A percentile compares a stretch with the other conserved stretches of the same genome.
Evolutionary conservation across 225 moss, liverwort and hornwort genomes (phyloP).

Genomic region (Takakia lepidozioides): DNA sequence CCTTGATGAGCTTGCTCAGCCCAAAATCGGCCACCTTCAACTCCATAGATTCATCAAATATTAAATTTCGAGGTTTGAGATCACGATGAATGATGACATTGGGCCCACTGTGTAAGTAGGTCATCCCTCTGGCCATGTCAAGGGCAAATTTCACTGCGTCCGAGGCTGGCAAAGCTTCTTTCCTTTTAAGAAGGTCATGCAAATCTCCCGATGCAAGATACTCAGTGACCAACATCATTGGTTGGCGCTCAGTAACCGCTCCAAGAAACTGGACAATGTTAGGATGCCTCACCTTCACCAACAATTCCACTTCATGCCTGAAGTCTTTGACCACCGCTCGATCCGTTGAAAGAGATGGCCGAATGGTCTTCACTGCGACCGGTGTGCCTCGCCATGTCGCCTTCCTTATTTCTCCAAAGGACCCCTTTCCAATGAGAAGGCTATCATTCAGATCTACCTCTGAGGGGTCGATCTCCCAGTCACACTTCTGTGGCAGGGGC

Average conservation of each 20-base stretch:
- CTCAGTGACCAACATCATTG: slow-evolving; percentile 75
- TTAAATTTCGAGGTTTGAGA: slow-evolving; percentile 77
- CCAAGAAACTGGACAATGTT: too few relatives aligned
- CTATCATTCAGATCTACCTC: slow-evolving; percentile 50
- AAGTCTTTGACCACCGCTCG: slow-evolving; percentile 68
- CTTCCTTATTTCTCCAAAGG: slow-evolving; percentile 76
- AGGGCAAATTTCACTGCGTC: slow-evolving; percentile 57
- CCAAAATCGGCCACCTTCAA: slow-evolving; percentile 86
- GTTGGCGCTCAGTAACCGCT: slow-evolving; percentile 44
- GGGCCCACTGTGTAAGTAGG: slow-evolving; percentile 71
- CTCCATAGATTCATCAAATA: slow-evolving; percentile 54
- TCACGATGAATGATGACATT: slow-evolving; percentile 80
- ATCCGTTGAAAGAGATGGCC: slow-evolving; percentile 50
- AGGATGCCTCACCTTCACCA: slow-evolving; percentile 80
- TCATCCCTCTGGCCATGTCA: slow-evolving; percentile 77
- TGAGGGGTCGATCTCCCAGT: slow-evolving; percentile 62
- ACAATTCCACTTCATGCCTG: slow-evolving; percentile 66
- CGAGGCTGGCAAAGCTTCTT: slow-evolving; percentile 30
- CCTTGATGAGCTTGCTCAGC: slow-evolving; percentile 73
- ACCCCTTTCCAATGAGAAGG: slow-evolving; percentile 65
- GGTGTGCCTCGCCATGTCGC: slow-evolving; percentile 74
- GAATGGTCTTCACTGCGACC: slow-evolving; percentile 87
- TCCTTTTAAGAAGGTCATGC: slow-evolving; percentile 54
- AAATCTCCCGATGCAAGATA: slow-evolving; percentile 79
- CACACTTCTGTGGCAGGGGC: slow-evolving; percentile 34